Evolutionary conservation across 2,329 filamentous ascomycete genomes (phyloP).

Genomic region (Plectosphaerella cucumerina): DNA sequence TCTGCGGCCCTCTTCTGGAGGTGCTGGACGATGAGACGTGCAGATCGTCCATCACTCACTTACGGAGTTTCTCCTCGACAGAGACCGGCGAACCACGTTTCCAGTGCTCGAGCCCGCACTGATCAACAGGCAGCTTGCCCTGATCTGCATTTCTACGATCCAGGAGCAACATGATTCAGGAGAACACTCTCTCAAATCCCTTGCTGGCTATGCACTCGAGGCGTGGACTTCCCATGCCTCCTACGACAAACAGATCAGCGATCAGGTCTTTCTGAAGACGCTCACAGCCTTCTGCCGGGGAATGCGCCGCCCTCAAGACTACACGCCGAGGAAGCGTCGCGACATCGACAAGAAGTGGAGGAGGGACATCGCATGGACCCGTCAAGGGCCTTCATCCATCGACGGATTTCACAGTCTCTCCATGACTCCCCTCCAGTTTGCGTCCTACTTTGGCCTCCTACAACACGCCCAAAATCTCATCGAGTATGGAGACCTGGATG

Average conservation of each 20-base stretch:
- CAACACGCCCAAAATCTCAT: neutral
- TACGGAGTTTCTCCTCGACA: conserved; percentile 37
- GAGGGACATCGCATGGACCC: too few relatives aligned
- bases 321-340: too few relatives aligned
- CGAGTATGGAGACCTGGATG: too few relatives aligned
- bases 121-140: neutral
- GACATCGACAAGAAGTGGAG: too few relatives aligned
- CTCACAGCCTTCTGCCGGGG: neutral
- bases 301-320: neutral
- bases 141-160: neutral
- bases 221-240: neutral
- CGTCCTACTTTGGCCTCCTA: neutral
- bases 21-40: conserved; percentile 39
- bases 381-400: too few relatives aligned
- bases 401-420: neutral
- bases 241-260: neutral
- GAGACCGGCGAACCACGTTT: conserved; percentile 2
- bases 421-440: neutral
- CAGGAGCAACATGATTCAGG: too few relatives aligned
- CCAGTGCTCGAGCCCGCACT: neutral
- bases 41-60: conserved; percentile 43
- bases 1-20: conserved; percentile 37
- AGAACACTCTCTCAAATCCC: neutral
- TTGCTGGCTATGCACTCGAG: neutral
- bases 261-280: neutral